These are phyloP conservation scores for Melaleuca alternifolia DNA, from an alignment of 345 rosid species.

Conservation along the genomic window DNA sequence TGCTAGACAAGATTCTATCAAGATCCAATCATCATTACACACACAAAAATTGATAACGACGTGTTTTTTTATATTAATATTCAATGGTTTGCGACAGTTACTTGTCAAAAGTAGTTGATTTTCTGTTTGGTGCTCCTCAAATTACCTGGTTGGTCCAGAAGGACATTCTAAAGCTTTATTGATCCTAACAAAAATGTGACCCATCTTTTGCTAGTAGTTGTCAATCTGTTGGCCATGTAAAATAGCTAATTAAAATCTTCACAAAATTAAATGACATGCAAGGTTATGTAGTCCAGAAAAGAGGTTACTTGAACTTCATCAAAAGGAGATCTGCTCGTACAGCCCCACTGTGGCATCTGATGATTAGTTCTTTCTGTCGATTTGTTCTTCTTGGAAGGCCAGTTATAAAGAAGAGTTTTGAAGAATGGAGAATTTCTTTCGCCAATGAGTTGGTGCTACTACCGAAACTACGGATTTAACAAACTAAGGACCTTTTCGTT, in stretches of 20 bases:
- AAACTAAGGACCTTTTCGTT: neutral
- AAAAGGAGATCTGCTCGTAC: constrained; percentile 50
- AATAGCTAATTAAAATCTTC: neutral
- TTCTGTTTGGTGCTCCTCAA: neutral
- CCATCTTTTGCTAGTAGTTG: neutral
- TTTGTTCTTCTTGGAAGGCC: neutral
- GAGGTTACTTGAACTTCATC: constrained; percentile 68
- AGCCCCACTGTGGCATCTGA: constrained; percentile 62
- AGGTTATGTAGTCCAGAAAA: constrained; percentile 78
- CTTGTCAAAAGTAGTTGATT: neutral
- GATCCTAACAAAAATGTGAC: neutral
- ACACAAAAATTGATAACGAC: neutral
- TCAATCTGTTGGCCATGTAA: neutral
- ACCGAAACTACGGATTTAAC: neutral
- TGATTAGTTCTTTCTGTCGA: constrained; percentile 13
- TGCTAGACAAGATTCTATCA: neutral
- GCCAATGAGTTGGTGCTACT: neutral
- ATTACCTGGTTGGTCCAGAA: neutral
- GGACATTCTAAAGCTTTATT: neutral
- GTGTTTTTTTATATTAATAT: too few relatives aligned
- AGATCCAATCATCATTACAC: neutral
- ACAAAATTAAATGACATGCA: constrained; percentile 10
- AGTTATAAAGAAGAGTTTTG: neutral
- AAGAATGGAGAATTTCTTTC: neutral
- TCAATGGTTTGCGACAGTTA: neutral